Conservation (phyloP, 1,284 basidiomycete species). For the Sporisorium scitamineum region DNA sequence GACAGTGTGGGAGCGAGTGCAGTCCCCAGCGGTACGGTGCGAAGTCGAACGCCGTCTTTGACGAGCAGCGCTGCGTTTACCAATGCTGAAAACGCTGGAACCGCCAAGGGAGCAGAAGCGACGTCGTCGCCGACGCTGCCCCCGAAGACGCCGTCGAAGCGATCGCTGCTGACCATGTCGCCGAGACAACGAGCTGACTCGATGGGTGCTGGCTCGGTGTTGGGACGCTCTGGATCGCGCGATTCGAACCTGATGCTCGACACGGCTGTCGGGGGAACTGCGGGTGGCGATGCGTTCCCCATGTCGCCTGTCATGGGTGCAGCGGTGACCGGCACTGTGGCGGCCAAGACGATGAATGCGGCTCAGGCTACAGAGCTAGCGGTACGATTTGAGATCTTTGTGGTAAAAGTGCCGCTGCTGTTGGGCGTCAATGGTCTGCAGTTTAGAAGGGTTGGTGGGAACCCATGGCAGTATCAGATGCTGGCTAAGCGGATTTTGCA, state of each 20-base stretch:
- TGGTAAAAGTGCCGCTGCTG: conserved; percentile 77
- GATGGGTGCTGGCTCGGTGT: conserved; percentile 40
- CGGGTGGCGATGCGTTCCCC: conserved; percentile 4
- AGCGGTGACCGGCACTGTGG: not conserved
- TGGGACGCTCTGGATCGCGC: conserved; percentile 27
- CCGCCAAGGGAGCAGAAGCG: conserved; percentile 3
- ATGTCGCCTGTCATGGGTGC: conserved; percentile 12
- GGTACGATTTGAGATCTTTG: conserved; percentile 67
- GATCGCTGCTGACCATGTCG: conserved; percentile 23
- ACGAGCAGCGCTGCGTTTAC: conserved; percentile 25
- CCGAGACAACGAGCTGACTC: conserved; percentile 52
- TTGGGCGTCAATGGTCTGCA: conserved; percentile 91
- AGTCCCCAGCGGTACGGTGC: conserved; percentile 14
- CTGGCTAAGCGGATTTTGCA: conserved; percentile 91
- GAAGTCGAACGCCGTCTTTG: conserved; percentile 30
- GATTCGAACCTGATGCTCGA: conserved; percentile 44
- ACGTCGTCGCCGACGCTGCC: conserved; percentile 21
- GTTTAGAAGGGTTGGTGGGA: conserved; percentile 89
- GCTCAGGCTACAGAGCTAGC: conserved; percentile 54
- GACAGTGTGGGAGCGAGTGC: conserved; percentile 24
- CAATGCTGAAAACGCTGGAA: conserved; percentile 4
- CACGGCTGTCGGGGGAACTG: not conserved
- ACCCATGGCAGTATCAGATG: conserved; percentile 95
- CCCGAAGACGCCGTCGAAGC: conserved; percentile 39
- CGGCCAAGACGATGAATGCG: conserved; percentile 45